These are phyloP conservation scores for Tilletiopsis washingtonensis DNA, from an alignment of 1,284 basidiomycete species.

Conservation along the genomic window DNA sequence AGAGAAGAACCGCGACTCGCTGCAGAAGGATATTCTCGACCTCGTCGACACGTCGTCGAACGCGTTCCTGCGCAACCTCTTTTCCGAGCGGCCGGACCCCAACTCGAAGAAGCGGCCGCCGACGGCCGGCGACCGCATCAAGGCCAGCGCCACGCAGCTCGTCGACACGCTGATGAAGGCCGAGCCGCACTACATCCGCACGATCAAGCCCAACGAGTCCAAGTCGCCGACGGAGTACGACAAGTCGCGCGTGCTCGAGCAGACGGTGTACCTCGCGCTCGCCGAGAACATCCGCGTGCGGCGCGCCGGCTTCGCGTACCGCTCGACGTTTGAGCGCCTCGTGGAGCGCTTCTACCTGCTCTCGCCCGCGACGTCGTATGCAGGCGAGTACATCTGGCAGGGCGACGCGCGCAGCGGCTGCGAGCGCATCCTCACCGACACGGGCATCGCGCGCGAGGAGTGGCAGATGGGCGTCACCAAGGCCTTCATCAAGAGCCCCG, in stretches of 20 bases:
- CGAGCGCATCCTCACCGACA: constrained; percentile 84
- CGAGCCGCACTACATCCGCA: constrained; percentile 96
- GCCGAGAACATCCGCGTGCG: constrained; percentile 92
- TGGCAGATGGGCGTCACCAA: constrained; percentile 99
- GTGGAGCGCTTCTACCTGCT: constrained; percentile 83
- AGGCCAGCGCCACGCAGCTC: constrained; percentile 77
- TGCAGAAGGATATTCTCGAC: constrained; percentile 90
- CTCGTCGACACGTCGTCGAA: constrained; percentile 59
- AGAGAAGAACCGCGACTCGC: constrained; percentile 98
- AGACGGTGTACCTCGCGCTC: constrained; percentile 97
- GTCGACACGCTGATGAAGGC: constrained; percentile 94
- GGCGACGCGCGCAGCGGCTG: constrained; percentile 87
- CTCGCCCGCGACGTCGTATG: constrained; percentile 90
- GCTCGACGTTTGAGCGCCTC: constrained; percentile 98
- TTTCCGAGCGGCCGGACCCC: constrained; percentile 90
- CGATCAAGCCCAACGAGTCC: constrained; percentile 99
- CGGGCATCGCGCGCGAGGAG: constrained; percentile 89
- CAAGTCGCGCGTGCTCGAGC: constrained; percentile 86
- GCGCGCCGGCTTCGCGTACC: constrained; percentile 92
- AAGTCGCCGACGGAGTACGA: constrained; percentile 88
- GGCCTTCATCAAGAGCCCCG: constrained; percentile 98
- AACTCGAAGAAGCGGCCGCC: constrained; percentile 97
- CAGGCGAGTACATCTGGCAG: constrained; percentile 95
- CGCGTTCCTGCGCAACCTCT: constrained; percentile 68
- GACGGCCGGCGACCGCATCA: constrained; percentile 96